Evolutionary conservation across 2,329 filamentous ascomycete species (phyloP), one percentile per base, ranked within the genome.

Genomic region (Colletotrichum spaethianum): DNA sequence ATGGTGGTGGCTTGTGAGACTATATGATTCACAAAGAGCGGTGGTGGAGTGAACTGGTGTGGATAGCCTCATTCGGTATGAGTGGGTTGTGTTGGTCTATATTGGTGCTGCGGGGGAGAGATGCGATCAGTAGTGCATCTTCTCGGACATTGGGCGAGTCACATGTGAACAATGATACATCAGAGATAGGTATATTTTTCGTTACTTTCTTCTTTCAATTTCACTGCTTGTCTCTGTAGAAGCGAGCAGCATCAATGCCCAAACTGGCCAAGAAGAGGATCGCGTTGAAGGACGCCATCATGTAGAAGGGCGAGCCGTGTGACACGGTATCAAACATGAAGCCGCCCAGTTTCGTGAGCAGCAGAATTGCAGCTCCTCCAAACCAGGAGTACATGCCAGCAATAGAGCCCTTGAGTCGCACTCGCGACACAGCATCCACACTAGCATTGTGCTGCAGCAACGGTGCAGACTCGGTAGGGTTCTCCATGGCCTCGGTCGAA

Each of bases 311-410:
- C 14, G 94, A 93, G 0, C 93, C 93, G 2, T 88, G 87, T 1
- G 92, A 92, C 64, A 91, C 84, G 26, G 82, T 86, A 80, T 99
- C 96, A 78, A 98, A 99, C 59, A 98, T 82, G 46, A 91, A 90
- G 0, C 96, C 96, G 16, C 96, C 96, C 4, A 96, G 81, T 83
- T 99, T 99, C 0, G 96, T 98, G 20, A 99, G 87, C 6, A 98
- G 82, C 66, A 99, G 82, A 63, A 99, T 99, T 0, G 95, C 96
- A 0, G 91, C 93, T 18, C 96, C 96, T 14, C 96, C 96, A 67
- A 93, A 95, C 74, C 98, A 90, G 64, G 94, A 97, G 82, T 99
- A 99, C 1, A 98, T 92, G 2, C 96, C 96, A 0, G 96, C 96
- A 75, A 99, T 96, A 18, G 94, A 96, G 16, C 96, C 96, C 83